Evolutionary conservation across 768 basidiomycete genomes (phyloP).

Genomic region (Boletus patriciae): DNA sequence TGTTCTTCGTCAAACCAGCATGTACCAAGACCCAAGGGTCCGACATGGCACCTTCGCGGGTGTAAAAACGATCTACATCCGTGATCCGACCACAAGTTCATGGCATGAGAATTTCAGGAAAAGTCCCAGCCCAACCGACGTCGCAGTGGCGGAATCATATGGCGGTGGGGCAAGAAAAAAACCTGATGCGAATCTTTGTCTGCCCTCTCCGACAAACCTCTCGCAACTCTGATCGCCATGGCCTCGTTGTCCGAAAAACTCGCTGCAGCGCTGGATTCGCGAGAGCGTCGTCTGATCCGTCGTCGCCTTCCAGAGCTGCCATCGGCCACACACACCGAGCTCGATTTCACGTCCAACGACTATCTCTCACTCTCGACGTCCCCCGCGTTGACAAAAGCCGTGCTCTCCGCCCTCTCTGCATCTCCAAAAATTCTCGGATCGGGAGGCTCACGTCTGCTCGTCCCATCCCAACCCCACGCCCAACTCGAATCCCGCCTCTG

Average conservation of each 20-base stretch:
- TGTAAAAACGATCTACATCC: too few species aligned
- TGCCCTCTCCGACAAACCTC: background rate
- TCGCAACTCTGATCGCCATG: constrained; percentile 16
- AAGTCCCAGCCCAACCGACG: background rate
- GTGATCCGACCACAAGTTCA: too few species aligned
- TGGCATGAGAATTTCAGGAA: constrained; percentile 2
- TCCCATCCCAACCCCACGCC: constrained; percentile 56
- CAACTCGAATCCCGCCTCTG: constrained; percentile 70
- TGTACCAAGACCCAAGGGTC: too few species aligned
- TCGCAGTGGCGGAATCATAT: background rate
- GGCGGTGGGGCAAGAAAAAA: too few species aligned
- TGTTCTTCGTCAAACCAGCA: background rate
- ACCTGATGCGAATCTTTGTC: background rate
- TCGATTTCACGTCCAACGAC: constrained; percentile 88
- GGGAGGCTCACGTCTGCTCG: constrained; percentile 83
- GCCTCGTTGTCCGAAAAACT: constrained; percentile 42
- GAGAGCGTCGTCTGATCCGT: constrained; percentile 66
- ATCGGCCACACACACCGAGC: constrained; percentile 35
- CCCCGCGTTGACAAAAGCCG: constrained; percentile 50
- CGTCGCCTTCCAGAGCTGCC: constrained; percentile 62
- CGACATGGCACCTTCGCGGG: background rate
- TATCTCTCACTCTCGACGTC: constrained; percentile 82
- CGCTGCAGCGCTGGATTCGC: constrained; percentile 55
- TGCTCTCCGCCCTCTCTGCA: constrained; percentile 52
- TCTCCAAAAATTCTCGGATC: constrained; percentile 75